These are phyloP conservation scores for Lachancea lanzarotensis DNA, from an alignment of 805 yeast species.

Conservation along the genomic window DNA sequence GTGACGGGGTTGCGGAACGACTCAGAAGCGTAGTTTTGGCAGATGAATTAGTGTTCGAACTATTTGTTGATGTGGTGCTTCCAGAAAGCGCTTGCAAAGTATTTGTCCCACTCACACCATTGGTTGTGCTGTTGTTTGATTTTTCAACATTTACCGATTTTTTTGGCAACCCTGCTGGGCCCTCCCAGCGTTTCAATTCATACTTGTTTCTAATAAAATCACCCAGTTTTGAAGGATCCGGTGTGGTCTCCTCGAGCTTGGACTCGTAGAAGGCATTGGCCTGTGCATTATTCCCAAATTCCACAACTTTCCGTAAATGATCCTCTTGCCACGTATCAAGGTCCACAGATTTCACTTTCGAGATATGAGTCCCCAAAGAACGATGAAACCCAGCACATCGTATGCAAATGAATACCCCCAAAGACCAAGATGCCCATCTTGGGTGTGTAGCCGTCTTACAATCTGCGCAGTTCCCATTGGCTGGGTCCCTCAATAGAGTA, in stretches of 20 bases:
- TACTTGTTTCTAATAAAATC: conserved; percentile 90
- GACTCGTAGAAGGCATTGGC: conserved; percentile 85
- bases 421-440: conserved; percentile 95
- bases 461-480: conserved; percentile 80
- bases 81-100: conserved; percentile 4
- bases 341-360: conserved; percentile 89
- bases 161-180: conserved; percentile 9
- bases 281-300: conserved; percentile 70
- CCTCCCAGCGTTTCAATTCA: conserved; percentile 82
- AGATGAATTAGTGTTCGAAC: background rate
- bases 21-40: background rate
- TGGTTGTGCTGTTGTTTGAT: background rate
- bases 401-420: conserved; percentile 89
- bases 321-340: conserved; percentile 95
- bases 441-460: conserved; percentile 89
- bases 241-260: conserved; percentile 54
- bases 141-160: background rate
- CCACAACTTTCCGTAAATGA: conserved; percentile 72
- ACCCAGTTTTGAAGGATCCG: conserved; percentile 78
- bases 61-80: conserved; percentile 8
- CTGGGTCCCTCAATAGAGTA: conserved; percentile 67
- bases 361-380: conserved; percentile 91
- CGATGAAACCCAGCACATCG: conserved; percentile 95
- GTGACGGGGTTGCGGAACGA: conserved; percentile 7
- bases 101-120: background rate